Base-by-base conservation (phyloP, 2,329 filamentous ascomycete species). In the Alternaria dauci region DNA sequence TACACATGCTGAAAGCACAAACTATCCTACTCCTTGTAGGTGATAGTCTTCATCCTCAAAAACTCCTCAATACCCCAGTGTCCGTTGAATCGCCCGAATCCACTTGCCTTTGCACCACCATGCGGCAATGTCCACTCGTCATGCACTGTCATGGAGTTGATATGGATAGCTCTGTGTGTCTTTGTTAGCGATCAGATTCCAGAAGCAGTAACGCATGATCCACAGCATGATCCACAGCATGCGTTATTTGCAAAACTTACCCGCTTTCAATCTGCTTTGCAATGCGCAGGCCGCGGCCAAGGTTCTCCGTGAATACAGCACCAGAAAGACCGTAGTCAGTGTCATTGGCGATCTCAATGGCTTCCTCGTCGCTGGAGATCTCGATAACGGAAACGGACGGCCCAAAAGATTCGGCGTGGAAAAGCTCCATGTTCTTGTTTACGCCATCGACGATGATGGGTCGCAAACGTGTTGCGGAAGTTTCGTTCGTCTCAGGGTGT, bases 301-400 rank as follows among this genome's bases (percentile, higher is more conserved):
- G 78, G 72, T 92, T 88, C 66, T 85, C 81, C 0, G 91, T 93
- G 76, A 93, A 96, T 2, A 96, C 86, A 0, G 91, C 85, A 3
- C 88, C 85, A 2, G 84, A 82, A 9, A 96, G 83, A 4, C 92
- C 92, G 73, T 93, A 95, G 51, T 93, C 90, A 1, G 90, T 93
- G 69, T 94, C 91, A 72, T 96, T 96, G 14, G 92, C 91, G 18
- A 94, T 81, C 30, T 83, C 80, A 25, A 95, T 78, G 0, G 91
- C 92, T 66, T 93, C 89, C 32, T 92, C 90, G 47, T 92, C 89
- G 2, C 73, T 82, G n/a, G 87, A 83, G 26, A 94, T 83, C 23
- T 85, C 82, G 14, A 90, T 86, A 20, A 95, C 72, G 16, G 87
- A 88, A 1, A 93, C 90, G 0, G 86, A 88, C 0, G 93, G 92